Conservation (phyloP, 768 basidiomycete species). For the Xerocomellus chrysenteron region DNA sequence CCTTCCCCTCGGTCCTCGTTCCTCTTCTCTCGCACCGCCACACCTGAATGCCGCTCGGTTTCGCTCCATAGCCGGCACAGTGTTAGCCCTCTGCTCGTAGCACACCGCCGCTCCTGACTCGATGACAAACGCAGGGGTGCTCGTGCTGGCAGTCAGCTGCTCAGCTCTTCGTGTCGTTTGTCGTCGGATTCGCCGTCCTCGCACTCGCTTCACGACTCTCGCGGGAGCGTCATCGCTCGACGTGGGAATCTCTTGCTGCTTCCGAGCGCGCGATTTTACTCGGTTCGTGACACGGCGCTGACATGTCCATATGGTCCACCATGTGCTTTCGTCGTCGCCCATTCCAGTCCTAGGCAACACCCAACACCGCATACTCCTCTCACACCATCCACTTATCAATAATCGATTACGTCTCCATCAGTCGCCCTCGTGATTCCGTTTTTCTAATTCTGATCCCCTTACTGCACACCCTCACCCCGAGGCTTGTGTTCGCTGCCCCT, state of each 20-base stretch:
- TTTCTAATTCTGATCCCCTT: neutral
- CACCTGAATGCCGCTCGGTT: neutral
- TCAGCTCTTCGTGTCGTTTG: neutral
- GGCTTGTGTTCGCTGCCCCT: neutral
- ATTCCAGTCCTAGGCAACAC: neutral
- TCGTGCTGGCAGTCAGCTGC: neutral
- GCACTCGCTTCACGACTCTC: too few relatives aligned
- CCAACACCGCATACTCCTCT: neutral
- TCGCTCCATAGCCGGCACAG: conserved; percentile 7
- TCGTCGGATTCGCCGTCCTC: neutral
- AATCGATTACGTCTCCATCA: neutral
- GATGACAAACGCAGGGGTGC: neutral
- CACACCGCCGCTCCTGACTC: neutral
- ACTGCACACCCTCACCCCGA: neutral
- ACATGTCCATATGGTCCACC: too few relatives aligned
- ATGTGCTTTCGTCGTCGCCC: too few relatives aligned
- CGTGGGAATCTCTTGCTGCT: neutral
- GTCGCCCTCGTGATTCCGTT: neutral
- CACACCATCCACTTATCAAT: neutral
- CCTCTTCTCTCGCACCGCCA: neutral
- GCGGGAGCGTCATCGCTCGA: neutral
- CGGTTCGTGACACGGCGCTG: too few relatives aligned
- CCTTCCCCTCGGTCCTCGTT: neutral
- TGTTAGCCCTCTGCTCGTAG: neutral
- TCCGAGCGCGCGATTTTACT: neutral